phyloP scores from a whole-genome alignment of 202 grass and related monocot genomes.

The Carex arenaria region DNA sequence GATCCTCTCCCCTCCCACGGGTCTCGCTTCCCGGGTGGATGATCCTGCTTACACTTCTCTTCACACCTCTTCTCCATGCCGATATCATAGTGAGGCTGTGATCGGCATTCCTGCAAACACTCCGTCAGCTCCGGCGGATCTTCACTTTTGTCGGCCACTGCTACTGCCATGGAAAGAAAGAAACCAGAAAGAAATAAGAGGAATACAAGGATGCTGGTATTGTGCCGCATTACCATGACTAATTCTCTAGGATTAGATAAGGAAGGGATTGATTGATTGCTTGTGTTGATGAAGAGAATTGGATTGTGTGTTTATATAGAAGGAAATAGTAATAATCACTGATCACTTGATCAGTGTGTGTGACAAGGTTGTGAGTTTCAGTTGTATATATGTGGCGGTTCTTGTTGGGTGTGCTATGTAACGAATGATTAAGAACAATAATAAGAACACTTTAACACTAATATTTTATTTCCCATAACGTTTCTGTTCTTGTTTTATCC shows the following conservation, averaged over 20 bases:
- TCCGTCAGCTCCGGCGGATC: not conserved
- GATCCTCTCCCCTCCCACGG: not conserved
- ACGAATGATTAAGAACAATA: not conserved
- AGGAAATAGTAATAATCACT: not conserved
- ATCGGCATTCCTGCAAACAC: slow-evolving; percentile 30
- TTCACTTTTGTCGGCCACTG: not conserved
- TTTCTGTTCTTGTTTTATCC: too few species aligned
- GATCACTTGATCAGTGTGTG: slow-evolving; percentile 11
- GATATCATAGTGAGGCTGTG: slow-evolving; percentile 17
- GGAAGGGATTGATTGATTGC: not conserved
- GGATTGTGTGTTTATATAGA: not conserved
- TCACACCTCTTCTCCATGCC: slow-evolving; percentile 21
- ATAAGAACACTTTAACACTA: not conserved
- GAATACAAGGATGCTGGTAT: not conserved
- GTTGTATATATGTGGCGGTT: not conserved
- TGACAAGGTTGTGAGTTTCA: not conserved
- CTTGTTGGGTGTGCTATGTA: not conserved
- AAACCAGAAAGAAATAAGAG: not conserved
- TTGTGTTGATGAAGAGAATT: not conserved
- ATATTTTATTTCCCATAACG: not conserved
- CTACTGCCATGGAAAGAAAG: slow-evolving; percentile 24
- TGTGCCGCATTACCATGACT: slow-evolving; percentile 6
- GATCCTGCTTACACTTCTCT: slow-evolving; percentile 29
- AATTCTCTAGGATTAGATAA: not conserved
- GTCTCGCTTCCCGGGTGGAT: not conserved